Evolutionary conservation across 75 land plant genomes (phyloP), one percentile per base, ranked within the genome.

Genomic region (Larix kaempferi): DNA sequence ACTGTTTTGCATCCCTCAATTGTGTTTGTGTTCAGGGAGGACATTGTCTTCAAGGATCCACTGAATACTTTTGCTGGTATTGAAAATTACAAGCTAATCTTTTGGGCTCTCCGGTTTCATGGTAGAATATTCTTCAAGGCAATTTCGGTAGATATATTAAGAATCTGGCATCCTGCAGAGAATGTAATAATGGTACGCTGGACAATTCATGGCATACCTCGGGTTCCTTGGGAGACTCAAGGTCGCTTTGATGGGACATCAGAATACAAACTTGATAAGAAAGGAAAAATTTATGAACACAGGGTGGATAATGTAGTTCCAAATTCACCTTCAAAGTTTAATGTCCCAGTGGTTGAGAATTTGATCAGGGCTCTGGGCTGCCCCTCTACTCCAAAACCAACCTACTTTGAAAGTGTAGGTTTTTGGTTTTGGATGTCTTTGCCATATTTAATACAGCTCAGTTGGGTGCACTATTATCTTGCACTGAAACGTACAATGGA

Each of bases 221-320:
- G 97, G 35, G 91, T 95, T 11, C 94, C 91, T 13, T 95, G 98
- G 98, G 92, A 95, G 78, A 76, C 84, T 17, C 88, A 84, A 39
- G 91, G 98, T 56, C 90, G 89, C n/a, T 94, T 94, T 77, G 96
- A 94, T 80, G 98, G 88, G 61, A 90, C 85, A 7, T 95, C 98
- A 10, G 91, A 88, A 78, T 95, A 95, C 84, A 95, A 94, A 84
- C 84, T 95, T 25, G 98, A 95, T 75, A 93, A 78, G 88, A 84
- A 91, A 29, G 98, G 98, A 14, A 93, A 89, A 77, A 95, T 95
- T 3, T 95, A 87, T 73, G 94, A 94, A 75, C 98, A 95, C 80
- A 76, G 83, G 57, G 96, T 95, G 60, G 89, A 95, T 78, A 95
- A 93, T 76, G 85, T 95, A 25, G 90, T 86, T 15, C 59, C 82